Conservation (phyloP, 2,329 filamentous ascomycete species). For the Cyphellophora attinorum region DNA sequence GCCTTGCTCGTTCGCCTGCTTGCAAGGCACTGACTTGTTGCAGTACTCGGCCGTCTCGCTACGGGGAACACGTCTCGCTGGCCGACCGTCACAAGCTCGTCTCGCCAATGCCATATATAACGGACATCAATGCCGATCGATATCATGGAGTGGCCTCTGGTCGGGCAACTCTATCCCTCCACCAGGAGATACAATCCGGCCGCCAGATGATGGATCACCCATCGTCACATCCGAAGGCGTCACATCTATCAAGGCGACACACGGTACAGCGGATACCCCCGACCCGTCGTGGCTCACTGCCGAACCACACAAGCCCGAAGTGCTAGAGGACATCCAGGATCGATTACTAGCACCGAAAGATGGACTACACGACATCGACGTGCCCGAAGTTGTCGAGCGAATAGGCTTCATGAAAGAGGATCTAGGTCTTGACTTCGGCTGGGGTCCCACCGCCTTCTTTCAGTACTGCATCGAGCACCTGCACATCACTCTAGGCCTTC, state of each 20-base stretch:
- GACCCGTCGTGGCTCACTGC: conserved; percentile 6
- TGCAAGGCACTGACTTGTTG: not conserved
- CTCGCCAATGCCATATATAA: no score
- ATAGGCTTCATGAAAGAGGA: conserved; percentile 75
- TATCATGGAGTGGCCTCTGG: not conserved
- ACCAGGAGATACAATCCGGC: no score
- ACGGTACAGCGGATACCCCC: conserved; percentile 12
- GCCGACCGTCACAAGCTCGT: no score
- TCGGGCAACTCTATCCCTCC: no score
- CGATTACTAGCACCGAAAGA: conserved; percentile 8
- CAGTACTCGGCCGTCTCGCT: no score
- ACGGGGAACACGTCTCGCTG: no score
- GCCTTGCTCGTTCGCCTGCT: no score
- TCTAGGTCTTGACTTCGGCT: conserved; percentile 74
- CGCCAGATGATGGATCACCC: not conserved
- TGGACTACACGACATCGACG: conserved; percentile 15
- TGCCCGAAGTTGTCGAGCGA: conserved; percentile 56
- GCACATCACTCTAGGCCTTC: conserved; percentile 64
- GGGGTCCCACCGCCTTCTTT: conserved; percentile 63
- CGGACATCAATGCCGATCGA: not conserved
- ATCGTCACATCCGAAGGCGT: no score
- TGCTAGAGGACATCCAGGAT: conserved; percentile 10
- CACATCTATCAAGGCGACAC: conserved; percentile 15
- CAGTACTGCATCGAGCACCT: conserved; percentile 73
- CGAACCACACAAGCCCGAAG: conserved; percentile 9